These are phyloP conservation scores for Selenicereus undatus DNA, from an alignment of 148 eudicot species.

Conservation along the genomic window DNA sequence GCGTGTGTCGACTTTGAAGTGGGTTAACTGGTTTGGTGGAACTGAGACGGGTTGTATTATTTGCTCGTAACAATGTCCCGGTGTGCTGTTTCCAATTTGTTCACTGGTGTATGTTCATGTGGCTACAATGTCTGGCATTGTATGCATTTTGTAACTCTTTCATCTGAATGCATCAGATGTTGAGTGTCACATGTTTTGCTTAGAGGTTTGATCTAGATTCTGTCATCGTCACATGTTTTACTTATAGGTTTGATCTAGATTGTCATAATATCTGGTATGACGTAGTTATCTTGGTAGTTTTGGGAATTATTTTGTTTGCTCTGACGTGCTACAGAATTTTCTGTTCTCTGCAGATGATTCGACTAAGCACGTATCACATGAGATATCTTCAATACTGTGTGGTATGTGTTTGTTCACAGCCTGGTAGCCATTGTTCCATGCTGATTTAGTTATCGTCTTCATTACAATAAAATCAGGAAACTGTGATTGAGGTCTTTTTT, in stretches of 20 bases:
- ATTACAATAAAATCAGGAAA: not conserved
- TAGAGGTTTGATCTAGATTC: not conserved
- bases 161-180: not conserved
- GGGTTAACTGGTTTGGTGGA: too few species aligned
- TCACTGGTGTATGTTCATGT: not conserved
- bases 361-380: slow-evolving; percentile 19
- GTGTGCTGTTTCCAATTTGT: not conserved
- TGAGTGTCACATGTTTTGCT: not conserved
- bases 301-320: not conserved
- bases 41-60: too few species aligned
- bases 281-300: not conserved
- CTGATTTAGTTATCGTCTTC: not conserved
- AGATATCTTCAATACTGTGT: slow-evolving; percentile 37
- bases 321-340: not conserved
- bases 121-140: not conserved
- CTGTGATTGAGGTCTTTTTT: slow-evolving; percentile 12
- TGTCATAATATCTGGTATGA: not conserved
- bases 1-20: too few species aligned
- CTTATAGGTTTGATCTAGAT: not conserved
- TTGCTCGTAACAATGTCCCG: too few species aligned
- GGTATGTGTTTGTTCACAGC: slow-evolving; percentile 38
- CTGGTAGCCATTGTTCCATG: not conserved
- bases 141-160: not conserved
- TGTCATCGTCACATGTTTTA: not conserved
- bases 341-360: slow-evolving; percentile 35